Base-by-base conservation (phyloP, 352 stramenopile genomes). In the Globisporangium cederbergense region DNA sequence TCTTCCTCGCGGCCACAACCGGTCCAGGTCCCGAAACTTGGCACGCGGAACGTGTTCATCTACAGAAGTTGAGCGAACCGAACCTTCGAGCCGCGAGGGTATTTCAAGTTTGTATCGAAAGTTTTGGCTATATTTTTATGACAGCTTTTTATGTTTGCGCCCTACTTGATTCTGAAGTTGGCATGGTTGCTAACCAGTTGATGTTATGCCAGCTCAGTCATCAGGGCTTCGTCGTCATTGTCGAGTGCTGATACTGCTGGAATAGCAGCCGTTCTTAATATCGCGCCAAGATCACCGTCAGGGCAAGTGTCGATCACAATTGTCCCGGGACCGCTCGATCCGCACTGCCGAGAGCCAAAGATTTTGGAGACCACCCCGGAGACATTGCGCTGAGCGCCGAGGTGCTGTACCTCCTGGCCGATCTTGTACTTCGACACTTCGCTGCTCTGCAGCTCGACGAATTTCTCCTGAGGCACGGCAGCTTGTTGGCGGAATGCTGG, bases 381-480 rank as follows among this genome's bases (percentile, higher is more conserved):
- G 16, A 95, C 70, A 52, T 89, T 77, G 4, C 74, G 75, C 49
- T 89, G 68, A 1, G 74, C 66, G 0, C 80, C 83, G 2, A 91
- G 75, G 56, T 67, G 71, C 38, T 81, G 57, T 25, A 95, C 74
- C 46, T 68, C 64, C 60, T 89, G 79, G 0, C 82, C 80, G 50
- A 93, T 42, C 18, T 53, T 65, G 75, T 95, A 91, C 70, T 95
- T 95, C 66, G 75, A 74, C 13, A 93, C 83, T 9, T 95, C 83
- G 60, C 78, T 90, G 69, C 82, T 93, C 46, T 85, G 76, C 4
- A 94, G 62, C 71, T 93, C 86, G n/a, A 94, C 74, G 34, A 89
- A 90, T 18, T 79, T 74, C 42, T 90, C 78, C 34, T 74, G 42
- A 13, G 60, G 51, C 18, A 43, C 42, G 2, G 65, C 63, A 62